These are phyloP conservation scores for Oropetium thomaeum DNA, from an alignment of 176 grass and related monocot species.

Conservation along the genomic window DNA sequence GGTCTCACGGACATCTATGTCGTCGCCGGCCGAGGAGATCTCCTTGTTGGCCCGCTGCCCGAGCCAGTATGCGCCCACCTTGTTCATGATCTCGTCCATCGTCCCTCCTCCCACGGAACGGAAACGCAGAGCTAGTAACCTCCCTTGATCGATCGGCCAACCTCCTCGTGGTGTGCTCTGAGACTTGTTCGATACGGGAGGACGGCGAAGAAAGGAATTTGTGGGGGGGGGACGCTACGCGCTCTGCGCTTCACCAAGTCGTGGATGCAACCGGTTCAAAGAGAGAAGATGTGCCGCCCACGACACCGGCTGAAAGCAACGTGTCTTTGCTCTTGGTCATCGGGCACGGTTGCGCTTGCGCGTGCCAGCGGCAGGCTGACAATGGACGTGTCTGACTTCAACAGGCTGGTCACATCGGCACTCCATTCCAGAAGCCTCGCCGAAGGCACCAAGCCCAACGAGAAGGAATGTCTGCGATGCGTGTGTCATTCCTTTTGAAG, in stretches of 20 bases:
- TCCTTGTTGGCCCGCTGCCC: conserved; percentile 67
- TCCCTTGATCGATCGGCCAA: too few species aligned
- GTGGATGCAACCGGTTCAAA: conserved; percentile 38
- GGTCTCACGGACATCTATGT: conserved; percentile 51
- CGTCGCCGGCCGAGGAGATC: conserved; percentile 71
- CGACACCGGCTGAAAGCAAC: conserved; percentile 29
- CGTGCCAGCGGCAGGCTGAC: background rate
- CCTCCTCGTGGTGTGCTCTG: background rate
- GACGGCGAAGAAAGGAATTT: conserved; percentile 4
- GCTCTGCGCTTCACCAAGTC: conserved; percentile 19
- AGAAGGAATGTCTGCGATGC: background rate
- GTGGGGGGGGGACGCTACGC: conserved; percentile 11
- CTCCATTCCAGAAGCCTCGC: conserved; percentile 20
- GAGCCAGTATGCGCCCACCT: conserved; percentile 70
- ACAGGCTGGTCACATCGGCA: background rate
- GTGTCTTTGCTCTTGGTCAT: conserved; percentile 27
- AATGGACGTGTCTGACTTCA: conserved; percentile 9
- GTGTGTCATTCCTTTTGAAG: too few species aligned
- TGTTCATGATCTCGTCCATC: conserved; percentile 91
- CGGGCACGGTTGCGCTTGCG: conserved; percentile 12
- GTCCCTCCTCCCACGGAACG: conserved; percentile 5
- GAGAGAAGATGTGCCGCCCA: background rate
- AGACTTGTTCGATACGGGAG: background rate
- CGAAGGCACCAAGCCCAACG: background rate
- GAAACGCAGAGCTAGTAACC: too few species aligned